Conservation (phyloP, 2,329 filamentous ascomycete species). For the Hirsutella thompsonii region DNA sequence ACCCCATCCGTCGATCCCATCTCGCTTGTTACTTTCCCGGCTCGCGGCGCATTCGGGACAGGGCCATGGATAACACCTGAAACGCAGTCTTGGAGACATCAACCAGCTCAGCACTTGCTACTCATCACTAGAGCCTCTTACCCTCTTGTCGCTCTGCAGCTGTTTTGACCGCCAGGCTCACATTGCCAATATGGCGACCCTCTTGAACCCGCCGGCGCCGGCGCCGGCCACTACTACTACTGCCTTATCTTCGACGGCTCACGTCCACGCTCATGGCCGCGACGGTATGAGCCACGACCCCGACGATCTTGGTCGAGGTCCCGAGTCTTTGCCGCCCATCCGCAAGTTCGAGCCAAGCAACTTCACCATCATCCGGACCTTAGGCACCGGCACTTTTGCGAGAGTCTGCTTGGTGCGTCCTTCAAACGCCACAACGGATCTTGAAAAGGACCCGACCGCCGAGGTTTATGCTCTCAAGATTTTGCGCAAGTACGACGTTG, state of each 20-base stretch:
- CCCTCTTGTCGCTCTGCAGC: background rate
- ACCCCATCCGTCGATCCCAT: background rate
- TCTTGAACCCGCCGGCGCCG: constrained; percentile 18
- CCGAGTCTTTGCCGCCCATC: constrained; percentile 11
- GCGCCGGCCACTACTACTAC: constrained; percentile 6
- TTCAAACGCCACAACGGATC: constrained; percentile 30
- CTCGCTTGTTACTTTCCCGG: background rate
- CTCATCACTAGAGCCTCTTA: background rate
- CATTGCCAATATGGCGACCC: constrained; percentile 16
- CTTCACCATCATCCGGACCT: constrained; percentile 61
- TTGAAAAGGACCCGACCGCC: constrained; percentile 21
- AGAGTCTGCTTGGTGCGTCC: constrained; percentile 68
- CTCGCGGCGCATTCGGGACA: background rate
- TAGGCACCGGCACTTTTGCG: constrained; percentile 73
- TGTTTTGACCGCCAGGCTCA: background rate
- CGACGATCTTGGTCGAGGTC: background rate
- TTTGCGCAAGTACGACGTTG: constrained; percentile 58
- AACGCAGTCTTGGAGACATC: constrained; percentile 2
- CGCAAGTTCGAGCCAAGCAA: constrained; percentile 30
- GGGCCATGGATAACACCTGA: constrained; percentile 4
- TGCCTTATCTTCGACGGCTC: constrained; percentile 5
- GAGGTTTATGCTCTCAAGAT: constrained; percentile 73
- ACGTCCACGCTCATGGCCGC: constrained; percentile 3
- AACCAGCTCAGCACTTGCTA: too few species aligned
- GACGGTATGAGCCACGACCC: background rate